These are phyloP conservation scores for Cordyceps pruinosa DNA, from an alignment of 2,329 filamentous ascomycete genomes.

Conservation along the genomic window DNA sequence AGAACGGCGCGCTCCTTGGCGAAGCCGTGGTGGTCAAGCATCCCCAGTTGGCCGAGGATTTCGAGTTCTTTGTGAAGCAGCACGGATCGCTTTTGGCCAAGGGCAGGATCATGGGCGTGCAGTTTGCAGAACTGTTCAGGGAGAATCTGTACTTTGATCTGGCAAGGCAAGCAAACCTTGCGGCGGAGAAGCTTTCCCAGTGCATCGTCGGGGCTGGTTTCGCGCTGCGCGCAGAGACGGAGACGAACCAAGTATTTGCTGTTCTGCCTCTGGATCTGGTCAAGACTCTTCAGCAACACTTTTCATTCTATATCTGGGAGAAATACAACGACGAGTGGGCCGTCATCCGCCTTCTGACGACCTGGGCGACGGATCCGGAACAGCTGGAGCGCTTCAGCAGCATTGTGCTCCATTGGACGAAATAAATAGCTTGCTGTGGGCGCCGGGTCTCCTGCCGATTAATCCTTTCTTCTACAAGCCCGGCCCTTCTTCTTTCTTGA, in stretches of 20 bases:
- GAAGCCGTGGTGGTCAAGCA: conserved; percentile 44
- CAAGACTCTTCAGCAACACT: conserved; percentile 33
- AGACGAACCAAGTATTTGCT: conserved; percentile 47
- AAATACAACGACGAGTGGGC: conserved; percentile 30
- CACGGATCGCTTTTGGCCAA: conserved; percentile 45
- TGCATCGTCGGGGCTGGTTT: conserved; percentile 37
- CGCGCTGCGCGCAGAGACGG: conserved; percentile 35
- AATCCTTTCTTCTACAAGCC: not conserved
- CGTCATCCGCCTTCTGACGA: conserved; percentile 40
- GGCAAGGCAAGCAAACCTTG: conserved; percentile 36
- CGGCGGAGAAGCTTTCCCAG: conserved; percentile 36
- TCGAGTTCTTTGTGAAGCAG: conserved; percentile 45
- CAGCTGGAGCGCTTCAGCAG: conserved; percentile 34
- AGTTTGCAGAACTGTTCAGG: conserved; percentile 43
- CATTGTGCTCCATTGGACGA: conserved; percentile 18
- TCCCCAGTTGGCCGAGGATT: conserved; percentile 34
- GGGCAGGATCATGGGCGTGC: conserved; percentile 40
- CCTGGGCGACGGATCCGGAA: conserved; percentile 40
- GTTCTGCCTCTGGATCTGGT: conserved; percentile 34
- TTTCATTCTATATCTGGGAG: conserved; percentile 43
- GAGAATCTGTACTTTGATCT: conserved; percentile 39
- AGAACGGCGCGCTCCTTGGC: conserved; percentile 43
- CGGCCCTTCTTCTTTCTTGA: not conserved
- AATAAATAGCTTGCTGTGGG: not conserved
- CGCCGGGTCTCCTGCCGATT: not conserved